A percentile compares a stretch with the other conserved stretches of the same genome.
Evolutionary conservation across 2,329 filamentous ascomycete species (phyloP).

Genomic region (Epicoccum nigrum): DNA sequence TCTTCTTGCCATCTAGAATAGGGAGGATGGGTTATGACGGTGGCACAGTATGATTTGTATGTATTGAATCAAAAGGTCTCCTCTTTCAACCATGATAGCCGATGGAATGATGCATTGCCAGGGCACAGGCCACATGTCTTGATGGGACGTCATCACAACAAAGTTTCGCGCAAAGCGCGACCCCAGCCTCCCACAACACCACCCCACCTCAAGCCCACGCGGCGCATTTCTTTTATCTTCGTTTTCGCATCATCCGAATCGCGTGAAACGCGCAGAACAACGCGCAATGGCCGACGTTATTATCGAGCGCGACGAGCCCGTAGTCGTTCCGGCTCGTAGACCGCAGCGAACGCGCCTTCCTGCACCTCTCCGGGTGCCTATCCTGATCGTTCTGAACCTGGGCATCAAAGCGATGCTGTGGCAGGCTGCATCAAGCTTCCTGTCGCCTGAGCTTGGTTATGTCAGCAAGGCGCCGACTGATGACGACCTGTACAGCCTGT

Average conservation of each 20-base stretch:
- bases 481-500: slow-evolving; percentile 60
- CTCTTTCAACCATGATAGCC: slow-evolving; percentile 9
- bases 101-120: no score
- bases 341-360: slow-evolving; percentile 44
- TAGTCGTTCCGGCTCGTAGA: slow-evolving; percentile 32
- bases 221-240: slow-evolving; percentile 8
- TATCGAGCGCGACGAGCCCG: slow-evolving; percentile 37
- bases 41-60: slow-evolving; percentile 15
- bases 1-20: slow-evolving; percentile 19
- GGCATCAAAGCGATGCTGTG: slow-evolving; percentile 69
- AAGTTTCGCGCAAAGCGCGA: slow-evolving; percentile 8
- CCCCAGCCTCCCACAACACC: slow-evolving; percentile 15
- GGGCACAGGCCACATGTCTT: slow-evolving; percentile 1
- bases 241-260: background rate
- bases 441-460: slow-evolving; percentile 68
- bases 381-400: slow-evolving; percentile 61
- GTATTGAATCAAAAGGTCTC: slow-evolving; percentile 18
- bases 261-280: slow-evolving; percentile 2
- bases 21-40: slow-evolving; percentile 15
- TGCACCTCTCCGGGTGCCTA: slow-evolving; percentile 47
- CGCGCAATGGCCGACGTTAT: slow-evolving; percentile 35
- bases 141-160: slow-evolving; percentile 16
- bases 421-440: slow-evolving; percentile 64
- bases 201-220: slow-evolving; percentile 13
- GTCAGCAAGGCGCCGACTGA: slow-evolving; percentile 68